phyloP scores from a whole-genome alignment of 805 yeast genomes.

The Candida bentonensis region DNA sequence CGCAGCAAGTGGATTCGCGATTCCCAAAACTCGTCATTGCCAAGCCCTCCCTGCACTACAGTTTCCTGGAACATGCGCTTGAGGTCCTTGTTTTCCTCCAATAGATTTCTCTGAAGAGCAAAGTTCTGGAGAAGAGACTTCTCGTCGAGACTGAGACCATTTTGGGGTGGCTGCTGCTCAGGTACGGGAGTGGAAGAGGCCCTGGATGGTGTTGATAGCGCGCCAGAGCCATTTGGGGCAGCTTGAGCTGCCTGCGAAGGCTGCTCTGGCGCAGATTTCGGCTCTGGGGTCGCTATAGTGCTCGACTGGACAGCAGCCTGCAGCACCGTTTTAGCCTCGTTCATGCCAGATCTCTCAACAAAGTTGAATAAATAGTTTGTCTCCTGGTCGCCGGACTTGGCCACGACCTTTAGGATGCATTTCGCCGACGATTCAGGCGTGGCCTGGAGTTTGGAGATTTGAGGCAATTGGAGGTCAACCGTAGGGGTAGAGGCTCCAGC shows the following conservation, averaged over 20 bases:
- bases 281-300: not conserved
- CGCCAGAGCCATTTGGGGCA: not conserved
- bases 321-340: not conserved
- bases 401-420: not conserved
- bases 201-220: too few relatives aligned
- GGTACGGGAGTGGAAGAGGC: too few relatives aligned
- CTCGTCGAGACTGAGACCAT: conserved; percentile 27
- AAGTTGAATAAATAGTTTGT: not conserved
- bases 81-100: conserved; percentile 53
- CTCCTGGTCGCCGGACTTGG: not conserved
- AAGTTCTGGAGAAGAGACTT: conserved; percentile 52
- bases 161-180: too few relatives aligned
- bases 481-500: not conserved
- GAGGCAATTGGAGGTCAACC: not conserved
- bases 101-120: conserved; percentile 62
- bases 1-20: conserved; percentile 66
- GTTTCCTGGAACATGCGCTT: conserved; percentile 75
- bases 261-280: not conserved
- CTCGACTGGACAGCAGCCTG: not conserved
- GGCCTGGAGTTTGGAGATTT: not conserved
- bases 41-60: conserved; percentile 54
- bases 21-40: conserved; percentile 78
- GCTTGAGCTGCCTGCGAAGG: not conserved
- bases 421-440: not conserved
- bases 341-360: not conserved